Percentiles rank a stretch among this genome's conserved stretches.
These are phyloP conservation scores for Symmetrospora coprosmae DNA, from an alignment of 768 basidiomycete species.

Conservation along the genomic window DNA sequence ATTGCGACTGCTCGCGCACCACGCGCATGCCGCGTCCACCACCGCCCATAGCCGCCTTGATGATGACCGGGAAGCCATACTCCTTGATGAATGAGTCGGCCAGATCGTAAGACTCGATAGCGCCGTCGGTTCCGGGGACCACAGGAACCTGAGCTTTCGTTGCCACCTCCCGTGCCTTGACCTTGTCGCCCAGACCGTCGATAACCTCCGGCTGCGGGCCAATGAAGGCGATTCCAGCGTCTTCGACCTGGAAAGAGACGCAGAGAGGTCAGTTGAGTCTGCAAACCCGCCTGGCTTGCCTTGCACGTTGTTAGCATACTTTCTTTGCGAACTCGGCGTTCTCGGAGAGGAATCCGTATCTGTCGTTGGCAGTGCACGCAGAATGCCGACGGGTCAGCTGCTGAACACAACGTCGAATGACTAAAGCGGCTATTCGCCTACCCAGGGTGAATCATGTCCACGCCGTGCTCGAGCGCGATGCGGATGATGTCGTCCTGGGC, in stretches of 20 bases:
- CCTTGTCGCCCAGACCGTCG: constrained; percentile 95
- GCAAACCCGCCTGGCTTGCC: not conserved
- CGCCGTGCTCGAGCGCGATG: constrained; percentile 67
- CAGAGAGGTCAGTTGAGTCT: not conserved
- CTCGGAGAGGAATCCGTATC: constrained; percentile 95
- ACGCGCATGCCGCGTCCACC: constrained; percentile 99
- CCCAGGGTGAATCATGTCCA: constrained; percentile 90
- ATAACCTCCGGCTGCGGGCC: constrained; percentile 93
- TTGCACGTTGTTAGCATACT: constrained; percentile 26
- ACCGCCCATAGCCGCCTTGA: constrained; percentile 75
- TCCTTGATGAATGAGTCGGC: constrained; percentile 83
- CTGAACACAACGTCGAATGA: not conserved
- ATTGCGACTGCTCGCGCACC: constrained; percentile 81
- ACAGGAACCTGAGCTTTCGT: constrained; percentile 85
- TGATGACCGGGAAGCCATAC: constrained; percentile 82
- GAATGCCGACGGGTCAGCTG: constrained; percentile 1
- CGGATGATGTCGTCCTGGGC: constrained; percentile 94
- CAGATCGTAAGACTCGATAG: constrained; percentile 63
- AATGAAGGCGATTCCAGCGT: constrained; percentile 91
- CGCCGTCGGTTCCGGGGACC: constrained; percentile 94
- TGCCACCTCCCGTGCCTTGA: constrained; percentile 86
- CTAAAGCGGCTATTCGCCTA: not conserved
- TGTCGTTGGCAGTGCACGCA: constrained; percentile 35
- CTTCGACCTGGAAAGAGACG: constrained; percentile 49
- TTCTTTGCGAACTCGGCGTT: constrained; percentile 94